A percentile compares a stretch with the other conserved stretches of the same genome.
Evolutionary conservation across 306 rosid genomes (phyloP).

Genomic region (Parietaria judaica): DNA sequence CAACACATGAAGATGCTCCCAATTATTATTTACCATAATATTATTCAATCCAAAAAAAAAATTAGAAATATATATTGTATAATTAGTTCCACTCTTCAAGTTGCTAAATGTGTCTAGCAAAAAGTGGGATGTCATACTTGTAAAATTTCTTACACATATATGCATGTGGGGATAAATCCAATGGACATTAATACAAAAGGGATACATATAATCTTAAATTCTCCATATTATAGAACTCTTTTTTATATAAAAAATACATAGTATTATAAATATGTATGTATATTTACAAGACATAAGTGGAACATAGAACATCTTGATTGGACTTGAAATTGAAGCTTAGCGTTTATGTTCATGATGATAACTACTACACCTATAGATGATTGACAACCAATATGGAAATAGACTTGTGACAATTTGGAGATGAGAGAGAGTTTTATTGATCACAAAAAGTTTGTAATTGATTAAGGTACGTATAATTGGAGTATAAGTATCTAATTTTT

Average conservation of each 20-base stretch:
- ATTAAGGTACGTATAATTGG: too few species aligned
- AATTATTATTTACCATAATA: conserved; percentile 9
- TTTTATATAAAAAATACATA: neutral
- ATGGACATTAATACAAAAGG: conserved; percentile 34
- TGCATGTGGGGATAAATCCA: conserved; percentile 21
- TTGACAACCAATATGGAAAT: neutral
- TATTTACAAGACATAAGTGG: neutral
- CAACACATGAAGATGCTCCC: conserved; percentile 40
- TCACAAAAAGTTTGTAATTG: neutral
- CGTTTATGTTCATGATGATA: conserved; percentile 7
- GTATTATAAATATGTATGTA: neutral
- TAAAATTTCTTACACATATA: conserved; percentile 25
- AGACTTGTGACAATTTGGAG: neutral
- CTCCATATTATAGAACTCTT: neutral
- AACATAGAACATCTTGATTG: conserved; percentile 13
- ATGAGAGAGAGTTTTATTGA: neutral
- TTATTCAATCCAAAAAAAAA: conserved; percentile 5
- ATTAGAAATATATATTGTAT: conserved; percentile 16
- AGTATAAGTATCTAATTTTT: too few species aligned
- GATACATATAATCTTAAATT: conserved; percentile 6
- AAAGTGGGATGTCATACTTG: conserved; percentile 53
- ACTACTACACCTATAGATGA: neutral
- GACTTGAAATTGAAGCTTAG: conserved; percentile 5
- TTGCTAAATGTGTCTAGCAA: conserved; percentile 15
- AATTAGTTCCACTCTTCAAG: conserved; percentile 44